These are phyloP conservation scores for Solanum chiquidenum DNA, from an alignment of 257 asterid genomes.

Conservation along the genomic window DNA sequence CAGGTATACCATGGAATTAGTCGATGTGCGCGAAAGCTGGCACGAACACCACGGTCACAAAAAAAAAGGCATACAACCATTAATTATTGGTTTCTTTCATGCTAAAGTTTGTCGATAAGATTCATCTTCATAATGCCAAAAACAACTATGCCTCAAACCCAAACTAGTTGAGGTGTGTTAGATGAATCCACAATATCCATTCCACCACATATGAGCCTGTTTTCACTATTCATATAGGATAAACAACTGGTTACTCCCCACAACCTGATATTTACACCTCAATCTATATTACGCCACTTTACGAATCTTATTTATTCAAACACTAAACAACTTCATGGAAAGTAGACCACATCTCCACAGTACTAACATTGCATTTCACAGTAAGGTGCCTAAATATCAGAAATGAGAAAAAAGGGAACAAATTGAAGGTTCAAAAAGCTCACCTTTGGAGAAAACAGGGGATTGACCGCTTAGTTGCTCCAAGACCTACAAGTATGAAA, in stretches of 20 bases:
- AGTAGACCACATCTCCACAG: not conserved
- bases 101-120: not conserved
- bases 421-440: not conserved
- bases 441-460: conserved; percentile 62
- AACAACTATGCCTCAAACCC: not conserved
- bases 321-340: not conserved
- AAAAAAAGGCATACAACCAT: not conserved
- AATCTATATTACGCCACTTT: not conserved
- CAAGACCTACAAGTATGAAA: conserved; percentile 19
- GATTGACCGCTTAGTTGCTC: conserved; percentile 52
- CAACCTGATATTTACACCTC: not conserved
- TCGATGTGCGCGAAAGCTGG: too few relatives aligned
- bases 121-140: not conserved
- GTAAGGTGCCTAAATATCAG: not conserved
- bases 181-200: not conserved
- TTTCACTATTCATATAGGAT: not conserved
- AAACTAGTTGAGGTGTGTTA: not conserved
- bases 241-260: not conserved
- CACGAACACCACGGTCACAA: too few relatives aligned
- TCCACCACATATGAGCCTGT: not conserved
- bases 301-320: not conserved
- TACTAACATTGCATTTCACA: not conserved
- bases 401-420: not conserved
- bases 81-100: not conserved
- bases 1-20: too few relatives aligned